These are phyloP conservation scores for Peronospora destructor DNA, from an alignment of 352 stramenopile species.

Conservation along the genomic window DNA sequence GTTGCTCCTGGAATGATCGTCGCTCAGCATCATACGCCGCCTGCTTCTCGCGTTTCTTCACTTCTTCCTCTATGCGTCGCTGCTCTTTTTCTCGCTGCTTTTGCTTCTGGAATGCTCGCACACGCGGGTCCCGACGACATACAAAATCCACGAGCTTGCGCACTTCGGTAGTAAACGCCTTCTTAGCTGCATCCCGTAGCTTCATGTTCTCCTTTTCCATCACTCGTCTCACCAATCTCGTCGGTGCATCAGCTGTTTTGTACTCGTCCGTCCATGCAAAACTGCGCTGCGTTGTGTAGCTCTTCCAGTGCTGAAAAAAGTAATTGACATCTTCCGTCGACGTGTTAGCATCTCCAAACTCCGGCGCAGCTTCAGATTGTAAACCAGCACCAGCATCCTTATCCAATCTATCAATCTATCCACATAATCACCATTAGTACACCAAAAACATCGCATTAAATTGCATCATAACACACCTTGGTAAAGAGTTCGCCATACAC, in stretches of 20 bases:
- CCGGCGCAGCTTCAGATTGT: slow-evolving; percentile 26
- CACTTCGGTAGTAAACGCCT: slow-evolving; percentile 71
- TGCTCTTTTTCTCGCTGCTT: slow-evolving; percentile 56
- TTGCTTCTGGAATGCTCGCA: slow-evolving; percentile 57
- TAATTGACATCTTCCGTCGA: slow-evolving; percentile 45
- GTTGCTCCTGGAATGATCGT: slow-evolving; percentile 63
- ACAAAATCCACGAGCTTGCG: slow-evolving; percentile 81
- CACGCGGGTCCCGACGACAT: slow-evolving; percentile 64
- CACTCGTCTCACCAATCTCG: slow-evolving; percentile 58
- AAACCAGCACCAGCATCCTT: slow-evolving; percentile 19
- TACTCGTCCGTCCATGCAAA: slow-evolving; percentile 83
- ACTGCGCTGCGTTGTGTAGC: slow-evolving; percentile 61
- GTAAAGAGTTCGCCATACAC: slow-evolving; percentile 69
- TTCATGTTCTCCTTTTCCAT: slow-evolving; percentile 89
- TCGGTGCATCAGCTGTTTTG: slow-evolving; percentile 75
- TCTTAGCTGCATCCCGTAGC: slow-evolving; percentile 67
- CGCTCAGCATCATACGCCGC: slow-evolving; percentile 50
- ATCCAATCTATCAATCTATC: slow-evolving; percentile 68
- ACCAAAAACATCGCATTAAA: neutral
- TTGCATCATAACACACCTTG: slow-evolving; percentile 34
- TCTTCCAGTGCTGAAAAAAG: slow-evolving; percentile 80
- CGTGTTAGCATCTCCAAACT: slow-evolving; percentile 38
- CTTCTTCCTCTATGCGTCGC: slow-evolving; percentile 41
- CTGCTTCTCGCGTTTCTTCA: slow-evolving; percentile 50
- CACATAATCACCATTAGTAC: slow-evolving; percentile 3